phyloP scores from a whole-genome alignment of 1,284 basidiomycete species.

The Ceratobasidium theobromae region DNA sequence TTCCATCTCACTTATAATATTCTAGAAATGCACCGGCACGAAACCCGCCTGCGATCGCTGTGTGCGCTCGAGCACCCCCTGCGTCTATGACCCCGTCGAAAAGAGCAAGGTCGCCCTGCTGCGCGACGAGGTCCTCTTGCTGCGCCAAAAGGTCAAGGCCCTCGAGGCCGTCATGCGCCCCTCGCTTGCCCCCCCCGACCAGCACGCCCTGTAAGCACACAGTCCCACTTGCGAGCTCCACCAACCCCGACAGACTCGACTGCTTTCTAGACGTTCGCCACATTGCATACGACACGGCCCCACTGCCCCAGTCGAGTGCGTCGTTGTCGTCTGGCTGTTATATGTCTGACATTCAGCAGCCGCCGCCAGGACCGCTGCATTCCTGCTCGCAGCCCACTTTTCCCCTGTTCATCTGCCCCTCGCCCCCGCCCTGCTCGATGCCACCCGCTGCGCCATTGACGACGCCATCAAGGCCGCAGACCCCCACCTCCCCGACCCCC shows the following conservation, averaged over 20 bases:
- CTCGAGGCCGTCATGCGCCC: not conserved
- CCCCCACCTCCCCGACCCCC: not conserved
- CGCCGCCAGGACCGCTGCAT: constrained; percentile 13
- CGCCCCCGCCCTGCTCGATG: too few relatives aligned
- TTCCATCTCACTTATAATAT: not conserved
- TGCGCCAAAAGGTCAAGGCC: constrained; percentile 14
- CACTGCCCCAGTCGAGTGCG: not conserved
- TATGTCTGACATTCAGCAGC: too few relatives aligned
- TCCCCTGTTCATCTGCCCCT: too few relatives aligned
- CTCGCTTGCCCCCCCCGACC: not conserved
- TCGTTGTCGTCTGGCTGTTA: too few relatives aligned
- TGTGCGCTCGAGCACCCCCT: not conserved
- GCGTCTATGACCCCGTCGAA: constrained; percentile 24
- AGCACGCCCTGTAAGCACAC: too few relatives aligned
- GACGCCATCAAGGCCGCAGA: constrained; percentile 4
- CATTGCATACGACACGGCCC: constrained; percentile 10
- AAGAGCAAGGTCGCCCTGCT: constrained; percentile 28
- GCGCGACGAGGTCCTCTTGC: constrained; percentile 24
- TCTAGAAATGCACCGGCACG: constrained; percentile 20
- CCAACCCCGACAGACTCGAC: not conserved
- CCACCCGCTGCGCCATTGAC: not conserved
- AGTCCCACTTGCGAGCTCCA: too few relatives aligned
- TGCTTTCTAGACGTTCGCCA: not conserved
- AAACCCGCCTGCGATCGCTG: constrained; percentile 30
- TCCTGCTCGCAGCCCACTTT: constrained; percentile 12